These are phyloP conservation scores for Sarocladiaceae sp. DNA, from an alignment of 2,329 filamentous ascomycete species.

Conservation along the genomic window DNA sequence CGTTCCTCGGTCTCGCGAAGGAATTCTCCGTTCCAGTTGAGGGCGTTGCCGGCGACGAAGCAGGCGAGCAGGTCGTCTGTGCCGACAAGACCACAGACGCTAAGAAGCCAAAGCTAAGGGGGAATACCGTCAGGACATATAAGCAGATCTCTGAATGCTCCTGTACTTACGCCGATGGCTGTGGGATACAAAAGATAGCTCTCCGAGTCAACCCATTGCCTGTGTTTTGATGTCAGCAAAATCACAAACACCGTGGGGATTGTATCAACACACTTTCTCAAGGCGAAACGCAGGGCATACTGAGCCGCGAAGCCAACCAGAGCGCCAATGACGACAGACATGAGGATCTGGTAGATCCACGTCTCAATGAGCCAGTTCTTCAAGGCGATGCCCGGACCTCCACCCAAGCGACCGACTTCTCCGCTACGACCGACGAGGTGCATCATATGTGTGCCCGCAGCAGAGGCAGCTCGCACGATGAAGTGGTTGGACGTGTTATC, in stretches of 20 bases:
- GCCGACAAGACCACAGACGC: conserved; percentile 51
- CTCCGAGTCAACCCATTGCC: conserved; percentile 47
- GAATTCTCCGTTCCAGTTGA: conserved; percentile 59
- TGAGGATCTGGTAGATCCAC: conserved; percentile 50
- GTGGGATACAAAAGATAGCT: conserved; percentile 46
- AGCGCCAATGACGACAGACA: conserved; percentile 46
- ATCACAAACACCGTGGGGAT: background rate
- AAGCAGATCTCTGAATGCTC: too few species aligned
- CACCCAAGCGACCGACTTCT: conserved; percentile 44
- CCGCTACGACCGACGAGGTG: conserved; percentile 18
- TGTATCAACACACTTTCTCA: conserved; percentile 21
- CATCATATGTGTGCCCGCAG: too few species aligned
- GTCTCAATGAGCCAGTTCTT: conserved; percentile 55
- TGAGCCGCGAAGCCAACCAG: conserved; percentile 42
- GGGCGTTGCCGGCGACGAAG: conserved; percentile 50
- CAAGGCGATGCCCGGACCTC: conserved; percentile 45
- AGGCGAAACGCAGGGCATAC: conserved; percentile 38
- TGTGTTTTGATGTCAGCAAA: background rate
- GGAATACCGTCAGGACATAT: too few species aligned
- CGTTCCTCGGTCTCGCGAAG: conserved; percentile 47
- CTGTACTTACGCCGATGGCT: conserved; percentile 43
- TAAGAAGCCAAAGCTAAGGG: conserved; percentile 53
- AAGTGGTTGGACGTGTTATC: too few species aligned
- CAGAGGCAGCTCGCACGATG: too few species aligned
- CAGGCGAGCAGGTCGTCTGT: conserved; percentile 56